Base-by-base conservation (phyloP, 768 basidiomycete genomes). In the Rhodotorula kratochvilovae region DNA sequence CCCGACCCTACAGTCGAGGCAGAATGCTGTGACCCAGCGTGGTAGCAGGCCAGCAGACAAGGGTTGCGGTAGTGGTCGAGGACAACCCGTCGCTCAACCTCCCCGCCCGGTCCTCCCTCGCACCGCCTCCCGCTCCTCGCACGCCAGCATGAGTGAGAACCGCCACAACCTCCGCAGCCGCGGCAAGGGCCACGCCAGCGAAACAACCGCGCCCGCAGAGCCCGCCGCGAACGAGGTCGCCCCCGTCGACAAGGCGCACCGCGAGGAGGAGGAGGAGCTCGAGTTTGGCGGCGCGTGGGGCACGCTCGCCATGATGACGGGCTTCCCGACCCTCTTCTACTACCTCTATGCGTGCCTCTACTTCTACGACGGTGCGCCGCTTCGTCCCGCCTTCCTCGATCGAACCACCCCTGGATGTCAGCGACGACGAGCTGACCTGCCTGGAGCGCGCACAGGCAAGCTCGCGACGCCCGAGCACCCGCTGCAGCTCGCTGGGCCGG, bases 311-410 rank as follows among this genome's bases (percentile, higher is more conserved):
- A 98, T 99, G 82, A 98, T 99, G 90, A 84, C 88, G 29, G 88
- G 90, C 58, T 99, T 99, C 79, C 96, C 96, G 0, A 80, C 89
- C 35, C 85, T 98, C 71, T 98, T 99, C 93, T 99, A 96, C 81
- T 99, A 98, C 83, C 86, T 98, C 72, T 97, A 92, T 92, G 91
- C 91, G 68, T 99, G 96, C 79, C 85, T 97, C 46, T 91, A 89
- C 87, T 95, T 94, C 81, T 93, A 97, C 79, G 89, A 96, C 74
- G 96, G 96, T 53, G 85, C 85, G 74, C 83, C 93, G 6, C 46
- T 15, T 86, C 89, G 21, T 36, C 63, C 42, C 45, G 10, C 27
- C 12, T 11, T 12, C 48, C 48, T 13, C 25, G 6, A 7, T 23
- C 23, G 25, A 51, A n/a, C 6, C 46, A 15, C 11, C 57, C n/a